These are phyloP conservation scores for Pleoardoris graminearum DNA, from an alignment of 2,329 filamentous ascomycete species.

Conservation along the genomic window DNA sequence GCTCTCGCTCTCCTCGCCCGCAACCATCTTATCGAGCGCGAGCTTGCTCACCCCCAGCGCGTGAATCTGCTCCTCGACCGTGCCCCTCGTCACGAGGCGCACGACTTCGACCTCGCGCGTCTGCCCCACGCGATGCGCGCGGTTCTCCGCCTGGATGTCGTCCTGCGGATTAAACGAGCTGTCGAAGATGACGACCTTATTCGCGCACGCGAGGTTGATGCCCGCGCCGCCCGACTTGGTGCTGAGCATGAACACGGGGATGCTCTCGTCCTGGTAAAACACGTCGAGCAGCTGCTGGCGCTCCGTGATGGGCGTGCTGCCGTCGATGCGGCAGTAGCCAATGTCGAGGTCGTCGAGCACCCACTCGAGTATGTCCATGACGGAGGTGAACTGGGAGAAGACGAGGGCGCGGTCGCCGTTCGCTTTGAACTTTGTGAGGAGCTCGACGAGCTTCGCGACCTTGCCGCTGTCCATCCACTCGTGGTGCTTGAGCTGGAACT, in stretches of 20 bases:
- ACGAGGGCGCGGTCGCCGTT: slow-evolving; percentile 87
- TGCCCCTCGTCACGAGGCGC: slow-evolving; percentile 75
- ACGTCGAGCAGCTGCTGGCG: slow-evolving; percentile 87
- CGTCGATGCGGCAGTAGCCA: slow-evolving; percentile 82
- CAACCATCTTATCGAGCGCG: slow-evolving; percentile 77
- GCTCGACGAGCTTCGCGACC: slow-evolving; percentile 74
- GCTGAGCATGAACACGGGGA: slow-evolving; percentile 89
- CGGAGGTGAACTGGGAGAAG: slow-evolving; percentile 90
- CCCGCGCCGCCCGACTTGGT: slow-evolving; percentile 96
- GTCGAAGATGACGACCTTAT: slow-evolving; percentile 98
- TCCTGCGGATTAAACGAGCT: slow-evolving; percentile 97
- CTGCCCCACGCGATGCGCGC: slow-evolving; percentile 93
- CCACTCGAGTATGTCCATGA: slow-evolving; percentile 86
- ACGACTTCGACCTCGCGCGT: slow-evolving; percentile 88
- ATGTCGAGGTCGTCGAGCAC: slow-evolving; percentile 75
- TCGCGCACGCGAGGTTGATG: slow-evolving; percentile 92
- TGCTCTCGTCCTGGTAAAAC: slow-evolving; percentile 74
- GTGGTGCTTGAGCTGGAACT: slow-evolving; percentile 61
- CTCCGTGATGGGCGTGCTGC: slow-evolving; percentile 76
- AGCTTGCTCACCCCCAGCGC: slow-evolving; percentile 91
- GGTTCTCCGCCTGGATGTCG: slow-evolving; percentile 97
- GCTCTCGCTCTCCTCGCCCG: slow-evolving; percentile 61
- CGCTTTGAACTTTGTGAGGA: slow-evolving; percentile 71
- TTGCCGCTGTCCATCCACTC: slow-evolving; percentile 81
- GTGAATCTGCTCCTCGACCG: slow-evolving; percentile 92